Evolutionary conservation across 768 basidiomycete genomes (phyloP).

Genomic region (Lactarius sanguifluus): DNA sequence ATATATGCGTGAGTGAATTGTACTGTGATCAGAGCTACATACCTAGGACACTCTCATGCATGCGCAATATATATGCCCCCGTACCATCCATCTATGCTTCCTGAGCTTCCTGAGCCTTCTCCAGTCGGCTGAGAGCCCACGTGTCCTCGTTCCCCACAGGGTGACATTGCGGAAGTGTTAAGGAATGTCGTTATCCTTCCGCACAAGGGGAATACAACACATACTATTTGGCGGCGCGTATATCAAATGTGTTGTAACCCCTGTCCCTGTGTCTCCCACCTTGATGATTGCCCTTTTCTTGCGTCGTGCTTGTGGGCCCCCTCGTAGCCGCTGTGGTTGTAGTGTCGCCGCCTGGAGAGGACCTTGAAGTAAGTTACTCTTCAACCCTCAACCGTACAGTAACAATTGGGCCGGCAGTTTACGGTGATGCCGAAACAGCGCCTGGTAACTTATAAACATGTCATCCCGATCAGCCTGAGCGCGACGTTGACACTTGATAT

Average conservation of each 20-base stretch:
- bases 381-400: neutral
- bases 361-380: neutral
- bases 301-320: neutral
- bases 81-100: too few species aligned
- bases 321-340: neutral
- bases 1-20: neutral
- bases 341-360: neutral
- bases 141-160: neutral
- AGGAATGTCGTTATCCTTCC: neutral
- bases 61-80: too few species aligned
- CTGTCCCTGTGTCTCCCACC: too few species aligned
- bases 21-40: neutral
- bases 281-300: too few species aligned
- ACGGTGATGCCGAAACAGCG: neutral
- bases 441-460: too few species aligned
- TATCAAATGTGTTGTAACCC: neutral
- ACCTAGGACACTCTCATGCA: too few species aligned
- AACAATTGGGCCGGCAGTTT: neutral
- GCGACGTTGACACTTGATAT: neutral
- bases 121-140: neutral
- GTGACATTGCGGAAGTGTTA: neutral
- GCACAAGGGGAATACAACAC: neutral
- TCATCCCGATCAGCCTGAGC: too few species aligned
- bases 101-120: too few species aligned
- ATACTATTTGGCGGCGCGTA: neutral